Evolutionary conservation across 2,329 filamentous ascomycete species (phyloP).

Genomic region (Verticillium longisporum): DNA sequence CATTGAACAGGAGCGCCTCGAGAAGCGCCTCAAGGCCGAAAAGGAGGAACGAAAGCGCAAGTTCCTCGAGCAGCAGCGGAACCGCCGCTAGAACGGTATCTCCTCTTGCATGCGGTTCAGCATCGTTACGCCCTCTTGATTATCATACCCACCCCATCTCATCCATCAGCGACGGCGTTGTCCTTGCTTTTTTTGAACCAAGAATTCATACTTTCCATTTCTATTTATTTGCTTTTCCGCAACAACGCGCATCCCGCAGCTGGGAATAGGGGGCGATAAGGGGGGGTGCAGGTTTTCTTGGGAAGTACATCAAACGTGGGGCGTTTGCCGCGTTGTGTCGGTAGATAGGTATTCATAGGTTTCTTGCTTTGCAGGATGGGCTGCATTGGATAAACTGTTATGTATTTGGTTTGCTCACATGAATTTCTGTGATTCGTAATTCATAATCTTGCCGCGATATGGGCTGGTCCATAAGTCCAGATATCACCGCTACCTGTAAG

Average conservation of each 20-base stretch:
- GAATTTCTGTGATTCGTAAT: too few species aligned
- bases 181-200: neutral
- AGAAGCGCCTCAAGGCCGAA: slow-evolving; percentile 53
- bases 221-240: neutral
- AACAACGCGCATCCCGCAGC: neutral
- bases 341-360: neutral
- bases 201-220: neutral
- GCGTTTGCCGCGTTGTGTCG: neutral
- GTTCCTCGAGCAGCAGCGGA: slow-evolving; percentile 19
- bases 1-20: slow-evolving; percentile 54
- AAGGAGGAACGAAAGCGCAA: slow-evolving; percentile 50
- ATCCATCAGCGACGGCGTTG: slow-evolving; percentile 34
- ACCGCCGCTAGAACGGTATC: neutral
- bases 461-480: too few species aligned
- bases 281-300: neutral
- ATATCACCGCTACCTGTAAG: too few species aligned
- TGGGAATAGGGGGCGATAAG: neutral
- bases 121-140: neutral
- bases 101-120: neutral
- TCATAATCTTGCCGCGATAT: too few species aligned
- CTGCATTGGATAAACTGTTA: neutral
- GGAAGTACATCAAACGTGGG: neutral
- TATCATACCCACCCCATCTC: neutral
- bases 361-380: neutral
- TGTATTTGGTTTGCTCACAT: neutral